These are phyloP conservation scores for Citrus medica DNA, from an alignment of 345 rosid genomes.

Conservation along the genomic window DNA sequence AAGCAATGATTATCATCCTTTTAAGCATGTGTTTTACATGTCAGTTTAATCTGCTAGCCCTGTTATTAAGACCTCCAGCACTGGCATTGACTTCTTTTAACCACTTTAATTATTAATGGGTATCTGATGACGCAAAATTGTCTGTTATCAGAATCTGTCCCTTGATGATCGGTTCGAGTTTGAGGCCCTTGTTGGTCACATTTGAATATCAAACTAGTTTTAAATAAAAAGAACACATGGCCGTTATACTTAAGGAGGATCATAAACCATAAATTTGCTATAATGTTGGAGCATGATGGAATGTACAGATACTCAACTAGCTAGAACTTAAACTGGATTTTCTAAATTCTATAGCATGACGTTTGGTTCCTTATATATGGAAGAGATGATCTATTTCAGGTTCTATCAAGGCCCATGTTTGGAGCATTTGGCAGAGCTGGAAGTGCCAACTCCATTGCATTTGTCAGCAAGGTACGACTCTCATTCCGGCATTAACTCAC, in stretches of 20 bases:
- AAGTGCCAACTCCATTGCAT: constrained; percentile 78
- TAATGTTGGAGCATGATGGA: neutral
- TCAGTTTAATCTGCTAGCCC: neutral
- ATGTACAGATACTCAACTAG: neutral
- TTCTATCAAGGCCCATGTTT: constrained; percentile 91
- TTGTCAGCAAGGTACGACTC: constrained; percentile 77
- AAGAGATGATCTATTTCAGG: constrained; percentile 41
- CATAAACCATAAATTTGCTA: neutral
- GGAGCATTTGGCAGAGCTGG: constrained; percentile 97
- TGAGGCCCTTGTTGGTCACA: neutral
- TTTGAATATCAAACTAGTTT: neutral
- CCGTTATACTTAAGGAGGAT: neutral
- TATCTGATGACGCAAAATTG: neutral
- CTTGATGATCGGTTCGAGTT: neutral
- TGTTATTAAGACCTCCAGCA: neutral
- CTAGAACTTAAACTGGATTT: neutral
- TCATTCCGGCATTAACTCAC: neutral
- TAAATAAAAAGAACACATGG: neutral
- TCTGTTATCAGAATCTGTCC: neutral
- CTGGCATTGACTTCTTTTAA: neutral
- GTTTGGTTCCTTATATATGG: neutral
- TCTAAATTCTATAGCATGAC: too few relatives aligned
- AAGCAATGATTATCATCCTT: constrained; percentile 1
- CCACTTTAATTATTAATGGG: neutral
- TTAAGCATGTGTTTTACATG: neutral